Evolutionary conservation across 192 early-diverging fungal genomes (phyloP), one percentile per base, ranked within the genome.

Genomic region (Dissophora ornata): DNA sequence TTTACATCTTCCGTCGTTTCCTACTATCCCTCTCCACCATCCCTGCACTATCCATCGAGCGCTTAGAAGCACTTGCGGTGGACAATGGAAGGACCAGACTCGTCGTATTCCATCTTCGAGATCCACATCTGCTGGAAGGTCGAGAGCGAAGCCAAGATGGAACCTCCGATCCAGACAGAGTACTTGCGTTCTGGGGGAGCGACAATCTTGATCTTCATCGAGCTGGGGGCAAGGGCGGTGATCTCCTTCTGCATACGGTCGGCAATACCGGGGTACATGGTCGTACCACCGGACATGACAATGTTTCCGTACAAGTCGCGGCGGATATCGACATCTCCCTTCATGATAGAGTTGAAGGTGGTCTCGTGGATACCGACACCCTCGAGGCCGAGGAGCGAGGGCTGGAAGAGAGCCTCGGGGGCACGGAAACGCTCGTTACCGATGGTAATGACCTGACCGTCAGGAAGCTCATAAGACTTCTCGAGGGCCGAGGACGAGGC

Each of bases 51-150:
- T 45, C 48, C n/a, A 21, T 36, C n/a, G 48, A 16, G 49, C 58
- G 50, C 80, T 89, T 92, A 93, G 89, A 91, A 96, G 83, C 95
- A 96, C 88, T 97, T 98, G 86, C 95, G 89, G 90, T 98, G 95
- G 67, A 98, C 95, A 74, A 98, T 98, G 40, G 91, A 92, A 40
- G 97, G 95, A 78, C 97, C 97, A 68, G 89, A 90, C 85, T 98
- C 97, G 87, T 96, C 94, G 89, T 97, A 97, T 84, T 98, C 95
- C 87, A 95, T 93, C 90, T 94, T 96, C 41, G 95, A 93, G 83
- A 97, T 92, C 96, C 96, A 98, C 95, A 96, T 94, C 82, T 96
- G 91, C 86, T 97, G 96, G 95, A 97, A 98, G 79, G 95, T 96
- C 48, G 96, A 95, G 59, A 97, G 91, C 40, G 97, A 96, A 59